Evolutionary conservation across 2,329 filamentous ascomycete species (phyloP).

Genomic region (Cercospora sp.): DNA sequence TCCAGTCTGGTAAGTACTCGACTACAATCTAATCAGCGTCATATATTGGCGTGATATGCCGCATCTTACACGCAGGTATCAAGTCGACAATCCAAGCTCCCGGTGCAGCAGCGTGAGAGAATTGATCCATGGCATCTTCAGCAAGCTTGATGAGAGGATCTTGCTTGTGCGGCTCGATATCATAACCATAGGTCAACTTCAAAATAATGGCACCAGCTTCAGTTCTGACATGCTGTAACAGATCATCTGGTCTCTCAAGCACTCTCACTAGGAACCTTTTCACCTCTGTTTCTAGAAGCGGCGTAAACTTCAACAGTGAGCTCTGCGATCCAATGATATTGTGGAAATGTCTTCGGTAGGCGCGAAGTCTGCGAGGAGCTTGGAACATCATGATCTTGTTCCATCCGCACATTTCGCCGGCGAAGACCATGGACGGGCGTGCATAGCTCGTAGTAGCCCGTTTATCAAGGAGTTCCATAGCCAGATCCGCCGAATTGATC

Average conservation of each 20-base stretch:
- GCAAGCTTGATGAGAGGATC: conserved; percentile 50
- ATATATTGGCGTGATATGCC: neutral
- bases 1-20: conserved; percentile 48
- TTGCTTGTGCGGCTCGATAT: conserved; percentile 39
- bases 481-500: conserved; percentile 42
- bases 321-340: conserved; percentile 46
- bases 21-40: conserved; percentile 21
- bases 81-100: conserved; percentile 51
- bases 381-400: conserved; percentile 36
- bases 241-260: conserved; percentile 39
- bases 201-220: conserved; percentile 45
- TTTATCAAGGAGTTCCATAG: conserved; percentile 45
- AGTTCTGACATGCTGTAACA: conserved; percentile 46
- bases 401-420: conserved; percentile 40
- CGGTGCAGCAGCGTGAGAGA: conserved; percentile 44
- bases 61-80: conserved; percentile 40
- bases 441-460: conserved; percentile 41
- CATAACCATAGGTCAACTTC: conserved; percentile 51
- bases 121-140: conserved; percentile 44
- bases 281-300: conserved; percentile 48
- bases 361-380: conserved; percentile 5
- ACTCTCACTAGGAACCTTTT: conserved; percentile 48
- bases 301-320: neutral
- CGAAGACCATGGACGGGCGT: conserved; percentile 35
- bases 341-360: conserved; percentile 49